phyloP scores from a whole-genome alignment of 768 basidiomycete species.

The Mycena galericulata region DNA sequence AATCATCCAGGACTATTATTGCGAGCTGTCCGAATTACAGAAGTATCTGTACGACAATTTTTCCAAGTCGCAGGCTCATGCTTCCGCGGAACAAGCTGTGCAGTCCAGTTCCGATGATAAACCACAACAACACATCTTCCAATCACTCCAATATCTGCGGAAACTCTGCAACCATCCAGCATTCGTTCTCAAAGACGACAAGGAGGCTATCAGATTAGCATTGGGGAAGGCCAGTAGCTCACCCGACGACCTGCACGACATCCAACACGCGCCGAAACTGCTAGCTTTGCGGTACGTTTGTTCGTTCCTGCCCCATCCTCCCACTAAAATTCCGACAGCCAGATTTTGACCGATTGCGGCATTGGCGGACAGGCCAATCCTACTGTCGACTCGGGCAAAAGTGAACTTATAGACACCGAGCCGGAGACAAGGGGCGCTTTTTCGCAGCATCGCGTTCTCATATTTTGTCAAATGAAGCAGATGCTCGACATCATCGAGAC shows the following conservation, averaged over 20 bases:
- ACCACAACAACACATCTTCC: constrained; percentile 94
- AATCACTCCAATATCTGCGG: constrained; percentile 94
- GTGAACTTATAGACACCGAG: constrained; percentile 73
- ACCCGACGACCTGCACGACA: constrained; percentile 69
- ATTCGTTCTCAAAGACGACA: constrained; percentile 84
- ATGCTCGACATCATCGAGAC: constrained; percentile 98
- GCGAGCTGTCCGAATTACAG: constrained; percentile 95
- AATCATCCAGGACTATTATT: constrained; percentile 99
- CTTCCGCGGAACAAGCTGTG: constrained; percentile 74
- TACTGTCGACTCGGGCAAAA: constrained; percentile 69
- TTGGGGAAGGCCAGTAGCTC: constrained; percentile 67
- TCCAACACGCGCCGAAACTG: constrained; percentile 94
- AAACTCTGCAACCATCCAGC: constrained; percentile 99
- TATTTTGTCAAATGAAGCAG: constrained; percentile 99
- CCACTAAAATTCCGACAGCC: constrained; percentile 59
- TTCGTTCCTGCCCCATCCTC: neutral
- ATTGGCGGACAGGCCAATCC: constrained; percentile 72
- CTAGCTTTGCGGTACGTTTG: constrained; percentile 84
- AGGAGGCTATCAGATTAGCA: constrained; percentile 66
- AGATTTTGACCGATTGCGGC: constrained; percentile 94
- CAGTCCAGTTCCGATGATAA: constrained; percentile 58
- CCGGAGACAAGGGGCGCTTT: constrained; percentile 69
- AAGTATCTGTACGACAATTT: constrained; percentile 96
- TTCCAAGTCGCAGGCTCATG: constrained; percentile 78
- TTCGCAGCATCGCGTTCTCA: constrained; percentile 97